These are phyloP conservation scores for Pseudogymnoascus sp. DNA, from an alignment of 2,329 filamentous ascomycete species.

Conservation along the genomic window DNA sequence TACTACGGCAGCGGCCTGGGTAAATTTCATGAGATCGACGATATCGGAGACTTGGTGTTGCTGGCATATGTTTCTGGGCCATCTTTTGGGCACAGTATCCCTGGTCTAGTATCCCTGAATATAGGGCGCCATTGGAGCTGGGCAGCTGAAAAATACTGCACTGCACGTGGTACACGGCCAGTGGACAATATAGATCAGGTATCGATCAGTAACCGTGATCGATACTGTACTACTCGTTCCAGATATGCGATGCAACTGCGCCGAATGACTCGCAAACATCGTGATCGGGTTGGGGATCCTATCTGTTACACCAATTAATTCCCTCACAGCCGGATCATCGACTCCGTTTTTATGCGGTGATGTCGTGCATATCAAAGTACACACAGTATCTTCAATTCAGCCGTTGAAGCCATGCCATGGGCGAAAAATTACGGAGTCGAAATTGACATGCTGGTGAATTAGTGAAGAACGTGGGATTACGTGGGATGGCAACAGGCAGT, in stretches of 20 bases:
- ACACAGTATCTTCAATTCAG: background rate
- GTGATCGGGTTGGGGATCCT: background rate
- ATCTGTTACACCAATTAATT: background rate
- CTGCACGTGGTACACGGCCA: conserved; percentile 2
- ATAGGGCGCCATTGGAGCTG: background rate
- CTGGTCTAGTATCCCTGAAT: background rate
- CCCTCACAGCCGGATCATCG: background rate
- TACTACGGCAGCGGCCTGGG: background rate
- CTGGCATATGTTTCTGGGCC: background rate
- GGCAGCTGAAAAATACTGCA: conserved; percentile 1
- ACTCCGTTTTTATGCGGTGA: background rate
- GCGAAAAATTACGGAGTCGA: conserved; percentile 2
- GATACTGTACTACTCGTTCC: background rate
- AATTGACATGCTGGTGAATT: background rate
- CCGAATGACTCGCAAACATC: background rate
- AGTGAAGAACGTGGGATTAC: conserved; percentile 3
- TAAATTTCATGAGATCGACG: background rate
- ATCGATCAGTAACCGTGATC: background rate
- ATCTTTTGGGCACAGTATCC: background rate
- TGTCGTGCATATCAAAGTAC: background rate
- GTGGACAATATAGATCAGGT: background rate
- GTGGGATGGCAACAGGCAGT: background rate
- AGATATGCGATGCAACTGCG: background rate
- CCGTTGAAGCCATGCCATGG: background rate
- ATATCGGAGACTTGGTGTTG: background rate